Percentiles rank a stretch among this genome's conserved stretches.
Evolutionary conservation across 441 rosid species (phyloP).

Genomic region (Breynia disticha): DNA sequence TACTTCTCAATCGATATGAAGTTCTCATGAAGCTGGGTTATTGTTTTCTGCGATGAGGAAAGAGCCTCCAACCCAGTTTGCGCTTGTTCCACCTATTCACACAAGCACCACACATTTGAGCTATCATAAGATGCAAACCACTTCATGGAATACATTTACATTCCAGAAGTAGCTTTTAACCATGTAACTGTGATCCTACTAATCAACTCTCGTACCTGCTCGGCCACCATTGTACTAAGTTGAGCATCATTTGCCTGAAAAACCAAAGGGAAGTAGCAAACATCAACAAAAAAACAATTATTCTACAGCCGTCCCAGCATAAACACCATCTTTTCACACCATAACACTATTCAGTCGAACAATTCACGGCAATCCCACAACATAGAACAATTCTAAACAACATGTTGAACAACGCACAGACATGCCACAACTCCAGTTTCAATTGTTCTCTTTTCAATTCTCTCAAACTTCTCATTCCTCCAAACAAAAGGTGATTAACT

Average conservation of each 20-base stretch:
- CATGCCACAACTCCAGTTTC: too few species aligned
- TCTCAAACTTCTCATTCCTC: too few species aligned
- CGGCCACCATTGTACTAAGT: slow-evolving; percentile 98
- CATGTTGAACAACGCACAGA: background rate
- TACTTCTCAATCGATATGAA: slow-evolving; percentile 81
- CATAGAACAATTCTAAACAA: background rate
- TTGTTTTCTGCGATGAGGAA: slow-evolving; percentile 62
- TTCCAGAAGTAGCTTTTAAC: background rate
- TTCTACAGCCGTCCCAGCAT: background rate
- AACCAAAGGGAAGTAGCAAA: background rate
- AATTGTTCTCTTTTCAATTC: too few species aligned
- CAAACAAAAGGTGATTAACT: too few species aligned
- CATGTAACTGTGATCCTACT: too few species aligned
- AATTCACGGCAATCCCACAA: background rate
- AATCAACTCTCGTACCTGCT: slow-evolving; percentile 46
- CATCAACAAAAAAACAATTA: background rate
- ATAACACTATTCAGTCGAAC: background rate
- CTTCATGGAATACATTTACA: background rate
- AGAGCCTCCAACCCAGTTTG: slow-evolving; percentile 79
- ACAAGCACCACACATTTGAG: background rate
- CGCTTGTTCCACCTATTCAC: slow-evolving; percentile 78
- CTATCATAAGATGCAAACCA: background rate
- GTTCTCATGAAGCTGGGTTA: slow-evolving; percentile 63
- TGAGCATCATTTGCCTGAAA: slow-evolving; percentile 94
- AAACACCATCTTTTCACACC: background rate